These are phyloP conservation scores for Lactifluus volemus DNA, from an alignment of 768 basidiomycete genomes.

Conservation along the genomic window DNA sequence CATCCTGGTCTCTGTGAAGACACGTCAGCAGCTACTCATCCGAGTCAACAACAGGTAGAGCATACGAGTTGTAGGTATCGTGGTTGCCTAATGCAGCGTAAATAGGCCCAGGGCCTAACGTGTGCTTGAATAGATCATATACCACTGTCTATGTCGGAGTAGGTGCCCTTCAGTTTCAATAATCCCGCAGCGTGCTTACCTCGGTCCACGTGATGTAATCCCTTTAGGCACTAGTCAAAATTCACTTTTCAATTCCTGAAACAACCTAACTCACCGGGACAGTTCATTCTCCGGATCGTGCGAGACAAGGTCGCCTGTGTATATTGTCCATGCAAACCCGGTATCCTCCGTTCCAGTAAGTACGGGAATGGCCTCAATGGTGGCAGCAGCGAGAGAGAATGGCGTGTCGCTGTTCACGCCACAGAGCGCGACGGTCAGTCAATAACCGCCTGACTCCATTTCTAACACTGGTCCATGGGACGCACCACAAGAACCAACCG, in stretches of 20 bases:
- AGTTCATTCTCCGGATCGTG: slow-evolving; percentile 62
- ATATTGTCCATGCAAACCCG: slow-evolving; percentile 59
- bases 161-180: not conserved
- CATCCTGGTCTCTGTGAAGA: slow-evolving; percentile 47
- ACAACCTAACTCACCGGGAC: slow-evolving; percentile 38
- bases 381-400: slow-evolving; percentile 48
- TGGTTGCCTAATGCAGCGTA: slow-evolving; percentile 74
- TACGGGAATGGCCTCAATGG: slow-evolving; percentile 57
- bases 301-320: slow-evolving; percentile 66
- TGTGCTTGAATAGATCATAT: slow-evolving; percentile 56
- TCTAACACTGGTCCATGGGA: not conserved
- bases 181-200: slow-evolving; percentile 28
- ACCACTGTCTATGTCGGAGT: slow-evolving; percentile 40
- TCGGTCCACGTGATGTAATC: slow-evolving; percentile 55
- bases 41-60: not conserved
- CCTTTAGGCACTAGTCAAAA: slow-evolving; percentile 26
- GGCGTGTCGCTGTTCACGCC: slow-evolving; percentile 44
- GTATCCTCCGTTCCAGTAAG: slow-evolving; percentile 50
- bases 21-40: not conserved
- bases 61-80: slow-evolving; percentile 61
- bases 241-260: not conserved
- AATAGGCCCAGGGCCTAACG: slow-evolving; percentile 58
- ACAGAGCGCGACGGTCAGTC: not conserved
- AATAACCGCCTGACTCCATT: not conserved
- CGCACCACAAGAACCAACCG: slow-evolving; percentile 53